Percentiles rank a stretch among this genome's conserved stretches.
Conservation (phyloP, 2,329 filamentous ascomycete species). For the Hypoxylon sp. region DNA sequence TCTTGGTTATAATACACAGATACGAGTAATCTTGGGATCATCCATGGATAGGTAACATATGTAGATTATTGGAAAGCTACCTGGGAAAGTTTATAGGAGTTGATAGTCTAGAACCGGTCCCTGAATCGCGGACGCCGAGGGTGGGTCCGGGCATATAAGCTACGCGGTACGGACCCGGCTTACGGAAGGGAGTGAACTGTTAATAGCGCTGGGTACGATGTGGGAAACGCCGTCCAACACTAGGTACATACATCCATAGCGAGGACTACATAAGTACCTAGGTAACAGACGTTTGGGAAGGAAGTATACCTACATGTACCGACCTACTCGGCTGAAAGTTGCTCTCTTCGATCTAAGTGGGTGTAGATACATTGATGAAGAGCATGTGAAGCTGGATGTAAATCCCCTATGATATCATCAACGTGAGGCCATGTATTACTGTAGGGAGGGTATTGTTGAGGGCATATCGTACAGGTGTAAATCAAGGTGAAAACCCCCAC, state of each 20-base stretch:
- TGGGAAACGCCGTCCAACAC: slow-evolving; percentile 6
- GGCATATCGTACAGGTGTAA: neutral
- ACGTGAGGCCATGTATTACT: neutral
- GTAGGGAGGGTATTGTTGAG: slow-evolving; percentile 23
- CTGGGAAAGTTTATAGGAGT: slow-evolving; percentile 13
- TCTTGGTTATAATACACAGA: slow-evolving; percentile 8
- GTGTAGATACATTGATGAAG: slow-evolving; percentile 7
- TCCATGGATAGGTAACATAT: too few relatives aligned
- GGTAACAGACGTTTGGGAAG: neutral
- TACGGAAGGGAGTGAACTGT: slow-evolving; percentile 22
- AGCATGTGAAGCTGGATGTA: slow-evolving; percentile 28
- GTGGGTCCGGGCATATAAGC: slow-evolving; percentile 26
- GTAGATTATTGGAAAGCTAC: neutral
- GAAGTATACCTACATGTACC: neutral
- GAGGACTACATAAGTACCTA: too few relatives aligned
- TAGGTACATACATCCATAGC: too few relatives aligned
- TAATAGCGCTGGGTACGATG: slow-evolving; percentile 6
- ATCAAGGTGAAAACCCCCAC: slow-evolving; percentile 11
- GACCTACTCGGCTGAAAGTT: neutral
- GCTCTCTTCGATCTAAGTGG: neutral
- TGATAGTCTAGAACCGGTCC: slow-evolving; percentile 23
- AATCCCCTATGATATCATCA: slow-evolving; percentile 12
- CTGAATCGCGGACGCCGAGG: slow-evolving; percentile 36
- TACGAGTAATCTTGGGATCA: neutral
- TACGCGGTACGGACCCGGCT: slow-evolving; percentile 23